phyloP scores from a whole-genome alignment of 768 basidiomycete species.

The Boletus subcaerulescens region DNA sequence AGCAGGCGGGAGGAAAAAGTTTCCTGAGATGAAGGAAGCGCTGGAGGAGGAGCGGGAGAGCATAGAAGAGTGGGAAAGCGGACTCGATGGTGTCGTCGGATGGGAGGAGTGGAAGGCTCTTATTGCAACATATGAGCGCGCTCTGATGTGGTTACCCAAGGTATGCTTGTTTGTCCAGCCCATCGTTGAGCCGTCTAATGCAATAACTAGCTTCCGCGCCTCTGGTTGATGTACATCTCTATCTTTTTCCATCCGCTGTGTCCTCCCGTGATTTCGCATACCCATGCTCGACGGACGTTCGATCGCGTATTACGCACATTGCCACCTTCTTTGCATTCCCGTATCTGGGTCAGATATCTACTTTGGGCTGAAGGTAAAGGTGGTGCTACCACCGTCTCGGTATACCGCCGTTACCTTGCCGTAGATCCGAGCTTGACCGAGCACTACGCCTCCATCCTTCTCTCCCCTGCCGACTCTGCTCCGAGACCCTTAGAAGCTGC shows the following conservation, averaged over 20 bases:
- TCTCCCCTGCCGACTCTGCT: constrained; percentile 52
- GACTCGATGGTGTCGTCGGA: constrained; percentile 85
- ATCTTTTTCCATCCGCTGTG: constrained; percentile 88
- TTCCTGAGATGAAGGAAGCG: constrained; percentile 87
- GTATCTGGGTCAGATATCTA: constrained; percentile 92
- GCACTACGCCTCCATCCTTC: constrained; percentile 66
- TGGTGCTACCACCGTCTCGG: constrained; percentile 69
- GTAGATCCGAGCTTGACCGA: constrained; percentile 82
- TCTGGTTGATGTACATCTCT: constrained; percentile 93
- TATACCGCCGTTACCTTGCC: constrained; percentile 87
- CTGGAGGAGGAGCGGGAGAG: constrained; percentile 82
- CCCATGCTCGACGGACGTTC: constrained; percentile 91
- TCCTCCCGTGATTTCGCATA: constrained; percentile 77
- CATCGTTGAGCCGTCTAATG: constrained; percentile 1
- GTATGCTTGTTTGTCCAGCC: constrained; percentile 40
- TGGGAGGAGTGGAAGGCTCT: constrained; percentile 95
- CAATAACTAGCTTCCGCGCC: constrained; percentile 68
- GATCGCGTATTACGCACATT: constrained; percentile 93
- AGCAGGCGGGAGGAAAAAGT: constrained; percentile 86
- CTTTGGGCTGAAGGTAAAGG: constrained; percentile 86
- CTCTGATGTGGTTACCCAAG: constrained; percentile 91
- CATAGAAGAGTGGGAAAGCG: constrained; percentile 80
- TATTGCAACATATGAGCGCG: constrained; percentile 86
- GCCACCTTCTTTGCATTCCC: constrained; percentile 86
- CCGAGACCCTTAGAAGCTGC: constrained; percentile 90